These are phyloP conservation scores for Heimioporus sp. DNA, from an alignment of 768 basidiomycete genomes.

Conservation along the genomic window DNA sequence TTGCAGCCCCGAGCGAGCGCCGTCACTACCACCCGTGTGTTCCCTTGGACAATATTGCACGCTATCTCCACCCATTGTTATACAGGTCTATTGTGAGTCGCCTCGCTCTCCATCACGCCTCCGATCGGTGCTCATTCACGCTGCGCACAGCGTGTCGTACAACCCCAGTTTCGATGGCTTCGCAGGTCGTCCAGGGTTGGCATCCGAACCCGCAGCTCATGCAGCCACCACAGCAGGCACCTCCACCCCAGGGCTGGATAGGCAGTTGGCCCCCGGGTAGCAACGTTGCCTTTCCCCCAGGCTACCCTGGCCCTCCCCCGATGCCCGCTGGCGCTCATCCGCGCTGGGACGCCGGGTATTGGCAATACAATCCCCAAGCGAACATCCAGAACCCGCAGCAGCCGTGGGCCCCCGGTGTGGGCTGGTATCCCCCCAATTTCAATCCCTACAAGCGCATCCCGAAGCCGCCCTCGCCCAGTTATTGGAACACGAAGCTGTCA, in stretches of 20 bases:
- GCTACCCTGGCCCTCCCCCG: conserved; percentile 51
- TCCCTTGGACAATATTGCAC: no score
- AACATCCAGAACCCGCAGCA: conserved; percentile 26
- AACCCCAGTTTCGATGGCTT: conserved; percentile 17
- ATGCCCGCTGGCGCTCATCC: conserved; percentile 47
- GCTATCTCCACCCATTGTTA: no score
- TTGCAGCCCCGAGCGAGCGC: neutral
- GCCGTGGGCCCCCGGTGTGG: conserved; percentile 33
- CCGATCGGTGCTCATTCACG: conserved; percentile 10
- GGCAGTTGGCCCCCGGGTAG: conserved; percentile 36
- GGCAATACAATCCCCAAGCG: conserved; percentile 48
- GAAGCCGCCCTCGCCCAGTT: conserved; percentile 62
- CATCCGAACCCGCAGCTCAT: conserved; percentile 34
- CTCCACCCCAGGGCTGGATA: conserved; percentile 33
- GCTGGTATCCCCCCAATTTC: conserved; percentile 32
- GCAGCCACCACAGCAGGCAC: conserved; percentile 23
- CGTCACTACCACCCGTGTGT: no score
- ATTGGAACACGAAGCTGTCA: conserved; percentile 54
- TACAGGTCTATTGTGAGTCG: neutral
- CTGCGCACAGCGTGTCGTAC: neutral
- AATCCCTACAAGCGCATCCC: conserved; percentile 67
- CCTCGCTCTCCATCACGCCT: neutral
- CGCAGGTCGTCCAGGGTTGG: conserved; percentile 27
- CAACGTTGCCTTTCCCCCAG: conserved; percentile 29
- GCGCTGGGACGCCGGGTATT: conserved; percentile 50